phyloP scores from a whole-genome alignment of 768 basidiomycete genomes.

The Boletus rufocinnamomeus region DNA sequence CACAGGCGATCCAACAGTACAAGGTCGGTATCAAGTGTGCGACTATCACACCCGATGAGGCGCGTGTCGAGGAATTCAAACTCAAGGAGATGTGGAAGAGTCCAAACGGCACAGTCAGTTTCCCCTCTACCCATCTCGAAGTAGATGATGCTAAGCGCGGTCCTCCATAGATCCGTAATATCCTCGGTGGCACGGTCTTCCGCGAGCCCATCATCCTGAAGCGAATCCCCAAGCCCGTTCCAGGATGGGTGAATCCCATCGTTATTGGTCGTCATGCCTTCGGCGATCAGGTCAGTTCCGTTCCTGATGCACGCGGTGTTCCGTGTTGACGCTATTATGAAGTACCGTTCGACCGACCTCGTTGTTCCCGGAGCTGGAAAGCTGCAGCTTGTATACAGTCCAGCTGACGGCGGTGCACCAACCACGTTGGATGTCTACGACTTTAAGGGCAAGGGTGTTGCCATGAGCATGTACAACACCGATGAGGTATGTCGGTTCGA shows the following conservation, averaged over 20 bases:
- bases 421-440: slow-evolving; percentile 85
- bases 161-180: slow-evolving; percentile 80
- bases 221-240: slow-evolving; percentile 89
- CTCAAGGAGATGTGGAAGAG: slow-evolving; percentile 99
- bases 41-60: slow-evolving; percentile 98
- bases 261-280: slow-evolving; percentile 96
- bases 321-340: slow-evolving; percentile 12
- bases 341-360: slow-evolving; percentile 95
- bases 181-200: slow-evolving; percentile 98
- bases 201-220: slow-evolving; percentile 95
- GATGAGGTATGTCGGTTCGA: slow-evolving; percentile 62
- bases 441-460: slow-evolving; percentile 91
- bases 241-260: slow-evolving; percentile 97
- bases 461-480: slow-evolving; percentile 98
- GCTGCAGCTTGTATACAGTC: slow-evolving; percentile 88
- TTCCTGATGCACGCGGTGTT: slow-evolving; percentile 10
- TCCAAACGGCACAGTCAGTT: slow-evolving; percentile 87
- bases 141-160: neutral
- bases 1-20: slow-evolving; percentile 92
- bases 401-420: slow-evolving; percentile 67
- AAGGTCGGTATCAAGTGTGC: slow-evolving; percentile 99
- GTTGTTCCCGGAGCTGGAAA: slow-evolving; percentile 91
- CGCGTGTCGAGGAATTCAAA: slow-evolving; percentile 93
- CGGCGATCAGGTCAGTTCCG: slow-evolving; percentile 76
- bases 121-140: slow-evolving; percentile 2